These are phyloP conservation scores for Bromus sterilis DNA, from an alignment of 176 grass and related monocot species.

Conservation along the genomic window DNA sequence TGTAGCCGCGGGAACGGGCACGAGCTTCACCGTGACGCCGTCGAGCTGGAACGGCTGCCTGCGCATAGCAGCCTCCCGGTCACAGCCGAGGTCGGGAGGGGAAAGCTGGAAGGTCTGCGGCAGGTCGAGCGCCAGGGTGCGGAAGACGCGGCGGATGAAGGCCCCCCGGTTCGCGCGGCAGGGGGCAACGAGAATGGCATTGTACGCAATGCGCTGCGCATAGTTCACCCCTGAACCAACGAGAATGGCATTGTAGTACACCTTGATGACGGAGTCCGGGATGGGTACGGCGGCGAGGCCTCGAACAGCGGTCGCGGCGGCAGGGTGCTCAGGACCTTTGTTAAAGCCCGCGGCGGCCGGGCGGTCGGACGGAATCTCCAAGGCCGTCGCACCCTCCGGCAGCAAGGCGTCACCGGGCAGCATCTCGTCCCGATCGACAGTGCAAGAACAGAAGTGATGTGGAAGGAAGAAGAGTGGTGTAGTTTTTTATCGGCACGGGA, in stretches of 20 bases:
- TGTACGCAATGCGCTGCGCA: background rate
- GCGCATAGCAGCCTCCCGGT: background rate
- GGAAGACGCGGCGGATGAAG: background rate
- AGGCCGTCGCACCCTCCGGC: background rate
- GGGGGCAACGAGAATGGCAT: background rate
- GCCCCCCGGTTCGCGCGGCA: background rate
- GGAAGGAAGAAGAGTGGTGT: too few relatives aligned
- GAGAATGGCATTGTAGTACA: background rate
- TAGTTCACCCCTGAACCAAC: background rate
- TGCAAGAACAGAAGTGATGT: background rate
- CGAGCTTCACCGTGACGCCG: background rate
- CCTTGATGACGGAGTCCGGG: background rate
- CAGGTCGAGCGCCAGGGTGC: background rate
- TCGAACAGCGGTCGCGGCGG: background rate
- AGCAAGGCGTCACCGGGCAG: background rate
- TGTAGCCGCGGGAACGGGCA: background rate
- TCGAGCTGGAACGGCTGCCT: background rate
- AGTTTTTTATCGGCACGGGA: too few relatives aligned
- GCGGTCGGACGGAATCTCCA: background rate
- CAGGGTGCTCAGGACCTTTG: background rate
- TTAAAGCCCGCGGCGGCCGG: background rate
- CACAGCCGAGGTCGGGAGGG: too few relatives aligned
- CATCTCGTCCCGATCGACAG: background rate
- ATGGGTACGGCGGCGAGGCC: background rate
- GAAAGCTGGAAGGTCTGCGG: background rate